Evolutionary conservation across 306 rosid species (phyloP).

Genomic region (Clitoria ternatea): DNA sequence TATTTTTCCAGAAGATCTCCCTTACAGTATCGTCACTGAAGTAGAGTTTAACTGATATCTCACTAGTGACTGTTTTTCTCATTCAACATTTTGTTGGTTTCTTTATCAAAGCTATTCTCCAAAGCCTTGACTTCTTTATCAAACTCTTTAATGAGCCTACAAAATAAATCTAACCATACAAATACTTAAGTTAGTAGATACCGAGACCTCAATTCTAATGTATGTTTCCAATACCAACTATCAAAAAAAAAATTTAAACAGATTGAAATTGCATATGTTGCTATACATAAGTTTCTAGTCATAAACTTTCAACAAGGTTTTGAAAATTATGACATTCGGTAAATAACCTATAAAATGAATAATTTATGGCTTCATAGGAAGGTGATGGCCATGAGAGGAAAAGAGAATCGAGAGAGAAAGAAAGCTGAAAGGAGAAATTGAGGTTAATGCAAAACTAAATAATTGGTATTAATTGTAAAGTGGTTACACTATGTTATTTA

Average conservation of each 20-base stretch:
- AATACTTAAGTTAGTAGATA: not conserved
- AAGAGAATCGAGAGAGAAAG: too few relatives aligned
- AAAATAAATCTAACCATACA: constrained; percentile 24
- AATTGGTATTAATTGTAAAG: too few relatives aligned
- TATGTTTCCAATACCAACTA: constrained; percentile 10
- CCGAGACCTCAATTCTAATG: constrained; percentile 8
- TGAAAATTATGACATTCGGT: not conserved
- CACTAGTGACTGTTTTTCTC: constrained; percentile 96
- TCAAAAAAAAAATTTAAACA: not conserved
- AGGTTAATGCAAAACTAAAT: too few relatives aligned
- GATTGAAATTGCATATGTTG: not conserved
- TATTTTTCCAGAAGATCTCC: too few relatives aligned
- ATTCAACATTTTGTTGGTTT: constrained; percentile 78
- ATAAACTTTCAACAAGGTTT: not conserved
- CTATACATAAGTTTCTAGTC: not conserved
- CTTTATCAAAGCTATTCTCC: constrained; percentile 58
- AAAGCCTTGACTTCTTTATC: constrained; percentile 73
- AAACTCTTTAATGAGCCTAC: constrained; percentile 92
- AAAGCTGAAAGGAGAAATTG: too few relatives aligned
- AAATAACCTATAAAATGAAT: constrained; percentile 2
- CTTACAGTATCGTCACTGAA: constrained; percentile 24
- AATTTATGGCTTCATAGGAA: not conserved
- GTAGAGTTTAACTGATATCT: constrained; percentile 11
- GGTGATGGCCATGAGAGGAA: too few relatives aligned
- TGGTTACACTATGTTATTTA: too few relatives aligned